Conservation (phyloP, 805 yeast species). For the Hagleromyces aurorensis region DNA sequence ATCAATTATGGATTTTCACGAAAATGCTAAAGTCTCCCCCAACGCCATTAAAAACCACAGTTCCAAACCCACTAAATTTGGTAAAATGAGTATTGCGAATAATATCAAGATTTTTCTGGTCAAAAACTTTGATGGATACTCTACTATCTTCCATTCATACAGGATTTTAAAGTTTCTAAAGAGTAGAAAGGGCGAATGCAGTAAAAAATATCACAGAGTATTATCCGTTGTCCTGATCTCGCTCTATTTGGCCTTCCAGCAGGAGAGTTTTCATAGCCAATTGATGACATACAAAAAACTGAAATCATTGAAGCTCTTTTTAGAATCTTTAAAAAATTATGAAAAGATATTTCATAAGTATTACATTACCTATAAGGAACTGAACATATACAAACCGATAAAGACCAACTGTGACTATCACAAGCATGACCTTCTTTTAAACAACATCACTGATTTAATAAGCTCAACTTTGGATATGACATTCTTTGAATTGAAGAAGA, state of each 20-base stretch:
- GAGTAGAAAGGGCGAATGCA: slow-evolving; percentile 1
- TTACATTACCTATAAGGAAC: slow-evolving; percentile 27
- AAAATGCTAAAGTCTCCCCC: slow-evolving; percentile 10
- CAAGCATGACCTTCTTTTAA: slow-evolving; percentile 2
- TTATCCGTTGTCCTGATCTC: slow-evolving; percentile 10
- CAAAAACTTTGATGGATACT: slow-evolving; percentile 7
- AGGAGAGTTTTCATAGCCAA: slow-evolving; percentile 16
- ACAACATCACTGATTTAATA: slow-evolving; percentile 28
- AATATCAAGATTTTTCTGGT: slow-evolving; percentile 4
- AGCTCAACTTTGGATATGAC: slow-evolving; percentile 26
- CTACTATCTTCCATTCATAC: slow-evolving; percentile 4
- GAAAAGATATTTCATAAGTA: slow-evolving; percentile 25
- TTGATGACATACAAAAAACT: slow-evolving; percentile 15
- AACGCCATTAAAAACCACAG: no score
- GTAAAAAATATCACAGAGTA: slow-evolving; percentile 1
- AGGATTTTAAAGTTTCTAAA: slow-evolving; percentile 3
- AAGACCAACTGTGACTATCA: slow-evolving; percentile 4
- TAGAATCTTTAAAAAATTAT: slow-evolving; percentile 14
- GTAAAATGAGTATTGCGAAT: slow-evolving; percentile 7
- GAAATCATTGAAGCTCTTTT: slow-evolving; percentile 8
- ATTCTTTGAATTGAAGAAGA: slow-evolving; percentile 21
- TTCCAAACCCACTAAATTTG: slow-evolving; percentile 20
- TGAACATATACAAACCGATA: slow-evolving; percentile 18
- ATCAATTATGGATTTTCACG: slow-evolving; percentile 16
- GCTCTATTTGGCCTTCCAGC: slow-evolving; percentile 19